Evolutionary conservation across 1,284 basidiomycete species (phyloP).

Genomic region (Boletus albobrunnescens): DNA sequence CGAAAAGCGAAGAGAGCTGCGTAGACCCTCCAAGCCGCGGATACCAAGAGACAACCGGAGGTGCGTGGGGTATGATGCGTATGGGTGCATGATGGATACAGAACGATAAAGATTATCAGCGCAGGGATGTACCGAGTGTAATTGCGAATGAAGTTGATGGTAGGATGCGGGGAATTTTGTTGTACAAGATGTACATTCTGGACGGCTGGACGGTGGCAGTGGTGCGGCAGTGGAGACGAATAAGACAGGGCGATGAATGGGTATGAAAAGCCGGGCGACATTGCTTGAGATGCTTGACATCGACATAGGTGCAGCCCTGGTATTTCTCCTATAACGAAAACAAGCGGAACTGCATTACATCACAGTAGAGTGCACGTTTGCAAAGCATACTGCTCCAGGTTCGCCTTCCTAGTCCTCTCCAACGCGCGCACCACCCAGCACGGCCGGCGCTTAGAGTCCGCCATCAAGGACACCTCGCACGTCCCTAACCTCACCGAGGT

Average conservation of each 20-base stretch:
- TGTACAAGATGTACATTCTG: conserved; percentile 25
- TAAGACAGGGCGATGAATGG: background rate
- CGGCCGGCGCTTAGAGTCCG: conserved; percentile 49
- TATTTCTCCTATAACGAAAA: conserved; percentile 34
- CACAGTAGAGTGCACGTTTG: conserved; percentile 25
- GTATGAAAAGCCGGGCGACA: conserved; percentile 1
- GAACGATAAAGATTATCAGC: conserved; percentile 33
- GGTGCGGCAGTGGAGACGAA: conserved; percentile 1
- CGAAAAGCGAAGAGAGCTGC: conserved; percentile 10
- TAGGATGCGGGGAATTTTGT: conserved; percentile 13
- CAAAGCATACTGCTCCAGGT: conserved; percentile 17
- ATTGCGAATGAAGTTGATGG: conserved; percentile 12
- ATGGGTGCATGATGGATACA: conserved; percentile 36
- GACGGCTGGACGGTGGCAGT: conserved; percentile 1
- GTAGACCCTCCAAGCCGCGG: conserved; percentile 17
- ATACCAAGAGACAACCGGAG: conserved; percentile 19
- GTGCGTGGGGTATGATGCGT: conserved; percentile 26
- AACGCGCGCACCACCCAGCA: conserved; percentile 18
- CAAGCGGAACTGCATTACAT: conserved; percentile 31
- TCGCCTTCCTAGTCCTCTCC: conserved; percentile 17
- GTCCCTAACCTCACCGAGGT: conserved; percentile 83
- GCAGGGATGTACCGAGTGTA: conserved; percentile 31
- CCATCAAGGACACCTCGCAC: conserved; percentile 90
- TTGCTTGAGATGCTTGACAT: conserved; percentile 14
- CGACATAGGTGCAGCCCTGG: conserved; percentile 22